Percentiles rank a stretch among this genome's conserved stretches.
Evolutionary conservation across 768 basidiomycete species (phyloP).

Genomic region (Clitopilus passeckerianus): DNA sequence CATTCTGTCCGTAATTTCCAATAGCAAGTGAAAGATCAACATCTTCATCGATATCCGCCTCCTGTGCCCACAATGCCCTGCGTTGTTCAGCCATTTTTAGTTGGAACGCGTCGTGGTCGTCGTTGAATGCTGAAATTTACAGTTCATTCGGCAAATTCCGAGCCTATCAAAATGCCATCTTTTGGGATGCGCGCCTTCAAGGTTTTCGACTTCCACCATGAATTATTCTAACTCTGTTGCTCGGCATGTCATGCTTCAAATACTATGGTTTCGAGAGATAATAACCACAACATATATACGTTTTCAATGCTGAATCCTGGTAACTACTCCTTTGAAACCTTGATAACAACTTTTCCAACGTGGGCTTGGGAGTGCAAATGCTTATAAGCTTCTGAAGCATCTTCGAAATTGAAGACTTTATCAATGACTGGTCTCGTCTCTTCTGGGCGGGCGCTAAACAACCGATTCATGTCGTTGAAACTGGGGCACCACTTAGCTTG

Average conservation of each 20-base stretch:
- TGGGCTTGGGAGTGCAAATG: conserved; percentile 49
- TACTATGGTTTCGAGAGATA: neutral
- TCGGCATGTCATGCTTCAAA: neutral
- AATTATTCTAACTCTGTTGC: neutral
- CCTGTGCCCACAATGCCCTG: conserved; percentile 69
- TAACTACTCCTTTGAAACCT: conserved; percentile 21
- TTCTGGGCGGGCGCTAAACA: conserved; percentile 32
- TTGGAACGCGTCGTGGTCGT: conserved; percentile 8
- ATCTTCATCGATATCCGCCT: conserved; percentile 78
- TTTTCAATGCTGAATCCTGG: too few relatives aligned
- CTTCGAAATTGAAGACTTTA: conserved; percentile 51
- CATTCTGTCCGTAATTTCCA: conserved; percentile 65
- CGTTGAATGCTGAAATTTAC: conserved; percentile 24
- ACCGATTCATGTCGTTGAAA: conserved; percentile 46
- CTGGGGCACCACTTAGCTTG: conserved; percentile 14
- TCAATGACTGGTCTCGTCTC: conserved; percentile 47
- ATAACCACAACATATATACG: too few relatives aligned
- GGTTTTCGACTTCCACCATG: neutral
- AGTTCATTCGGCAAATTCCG: conserved; percentile 28
- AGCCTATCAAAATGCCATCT: neutral
- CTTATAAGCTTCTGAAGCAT: conserved; percentile 43
- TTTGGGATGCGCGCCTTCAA: neutral
- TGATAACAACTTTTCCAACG: conserved; percentile 56
- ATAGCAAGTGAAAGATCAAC: conserved; percentile 67
- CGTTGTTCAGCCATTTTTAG: conserved; percentile 59